Percentiles rank a stretch among this genome's conserved stretches.
Evolutionary conservation across 2,329 filamentous ascomycete species (phyloP).

Genomic region (Incumbomyces lentus): DNA sequence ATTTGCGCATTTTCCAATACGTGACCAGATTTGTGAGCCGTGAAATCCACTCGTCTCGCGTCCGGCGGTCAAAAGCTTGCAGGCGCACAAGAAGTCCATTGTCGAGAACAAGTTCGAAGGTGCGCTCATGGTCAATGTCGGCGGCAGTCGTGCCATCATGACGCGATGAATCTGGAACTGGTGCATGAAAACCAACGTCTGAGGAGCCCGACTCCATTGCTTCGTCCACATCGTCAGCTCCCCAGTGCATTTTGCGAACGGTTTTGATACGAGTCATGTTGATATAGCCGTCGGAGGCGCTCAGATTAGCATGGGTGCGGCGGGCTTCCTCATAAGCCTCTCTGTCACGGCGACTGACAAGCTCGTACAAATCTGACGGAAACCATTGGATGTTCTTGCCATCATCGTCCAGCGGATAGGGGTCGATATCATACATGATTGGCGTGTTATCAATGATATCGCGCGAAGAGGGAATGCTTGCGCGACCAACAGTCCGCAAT

Average conservation of each 20-base stretch:
- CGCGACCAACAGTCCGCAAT: constrained; percentile 33
- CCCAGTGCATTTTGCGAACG: constrained; percentile 45
- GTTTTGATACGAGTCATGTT: constrained; percentile 48
- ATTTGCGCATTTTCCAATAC: constrained; percentile 52
- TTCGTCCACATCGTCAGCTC: constrained; percentile 43
- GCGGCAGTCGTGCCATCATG: constrained; percentile 44
- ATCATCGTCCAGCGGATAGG: constrained; percentile 39
- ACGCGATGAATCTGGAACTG: constrained; percentile 33
- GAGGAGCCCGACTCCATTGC: constrained; percentile 39
- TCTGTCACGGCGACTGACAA: constrained; percentile 42
- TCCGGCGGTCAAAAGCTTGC: constrained; percentile 47
- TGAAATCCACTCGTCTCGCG: constrained; percentile 52
- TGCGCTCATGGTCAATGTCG: constrained; percentile 46
- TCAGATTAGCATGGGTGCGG: constrained; percentile 48
- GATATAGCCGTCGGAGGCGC: constrained; percentile 54
- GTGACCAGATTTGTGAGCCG: constrained; percentile 46
- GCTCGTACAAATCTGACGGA: constrained; percentile 34
- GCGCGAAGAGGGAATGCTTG: constrained; percentile 42
- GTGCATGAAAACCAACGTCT: constrained; percentile 46
- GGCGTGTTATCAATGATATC: constrained; percentile 49
- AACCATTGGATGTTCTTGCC: constrained; percentile 49
- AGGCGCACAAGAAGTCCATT: constrained; percentile 54
- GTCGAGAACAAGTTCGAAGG: constrained; percentile 51
- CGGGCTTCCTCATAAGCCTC: constrained; percentile 50
- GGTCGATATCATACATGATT: constrained; percentile 51